phyloP scores from a whole-genome alignment of 257 asterid genomes.

The Rubia yunnanensis region DNA sequence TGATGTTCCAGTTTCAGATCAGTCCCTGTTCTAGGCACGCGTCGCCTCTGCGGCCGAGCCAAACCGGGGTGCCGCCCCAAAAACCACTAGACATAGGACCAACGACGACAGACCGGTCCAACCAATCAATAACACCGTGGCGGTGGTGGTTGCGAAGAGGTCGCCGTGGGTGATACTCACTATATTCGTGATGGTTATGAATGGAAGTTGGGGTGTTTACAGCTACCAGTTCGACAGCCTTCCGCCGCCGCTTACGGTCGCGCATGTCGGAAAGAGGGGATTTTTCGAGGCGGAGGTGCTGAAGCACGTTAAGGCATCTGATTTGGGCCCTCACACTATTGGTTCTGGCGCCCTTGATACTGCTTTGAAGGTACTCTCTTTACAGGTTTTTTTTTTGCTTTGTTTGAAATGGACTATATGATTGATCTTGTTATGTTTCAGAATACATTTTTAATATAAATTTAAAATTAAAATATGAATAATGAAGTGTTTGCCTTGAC shows the following conservation, averaged over 20 bases:
- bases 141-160: slow-evolving; percentile 48
- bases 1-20: no score
- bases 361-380: slow-evolving; percentile 54
- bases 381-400: no score
- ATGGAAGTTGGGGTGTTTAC: slow-evolving; percentile 73
- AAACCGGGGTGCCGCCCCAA: slow-evolving; percentile 34
- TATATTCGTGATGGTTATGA: slow-evolving; percentile 47
- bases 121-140: slow-evolving; percentile 22
- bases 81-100: slow-evolving; percentile 19
- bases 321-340: slow-evolving; percentile 84
- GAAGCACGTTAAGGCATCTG: slow-evolving; percentile 67
- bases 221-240: slow-evolving; percentile 60
- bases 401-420: no score
- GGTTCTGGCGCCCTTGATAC: slow-evolving; percentile 63
- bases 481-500: neutral
- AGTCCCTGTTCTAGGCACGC: no score
- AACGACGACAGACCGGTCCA: slow-evolving; percentile 14
- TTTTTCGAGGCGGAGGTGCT: slow-evolving; percentile 82
- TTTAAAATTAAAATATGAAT: no score
- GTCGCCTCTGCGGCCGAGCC: no score
- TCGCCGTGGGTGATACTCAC: slow-evolving; percentile 51
- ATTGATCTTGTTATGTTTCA: no score
- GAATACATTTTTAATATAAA: no score
- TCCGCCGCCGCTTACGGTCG: slow-evolving; percentile 48
- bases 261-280: slow-evolving; percentile 82